phyloP scores from a whole-genome alignment of 2,329 filamentous ascomycete species.

The Cercospora citrullina region DNA sequence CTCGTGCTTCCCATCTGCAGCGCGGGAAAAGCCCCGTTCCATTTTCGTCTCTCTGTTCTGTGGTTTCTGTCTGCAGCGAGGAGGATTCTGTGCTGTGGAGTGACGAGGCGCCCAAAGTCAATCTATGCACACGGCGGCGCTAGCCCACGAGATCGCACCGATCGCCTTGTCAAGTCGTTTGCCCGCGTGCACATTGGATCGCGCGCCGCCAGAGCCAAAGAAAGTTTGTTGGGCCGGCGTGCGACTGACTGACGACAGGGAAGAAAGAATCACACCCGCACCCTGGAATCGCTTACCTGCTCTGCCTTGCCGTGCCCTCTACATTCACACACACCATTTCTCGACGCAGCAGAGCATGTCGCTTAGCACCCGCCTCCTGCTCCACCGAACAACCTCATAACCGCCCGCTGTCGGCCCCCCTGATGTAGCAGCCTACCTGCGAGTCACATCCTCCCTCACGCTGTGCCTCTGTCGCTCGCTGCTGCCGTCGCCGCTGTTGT shows the following conservation, averaged over 20 bases:
- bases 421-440: background rate
- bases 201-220: background rate
- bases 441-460: background rate
- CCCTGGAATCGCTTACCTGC: background rate
- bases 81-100: background rate
- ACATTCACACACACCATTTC: background rate
- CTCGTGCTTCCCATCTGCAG: background rate
- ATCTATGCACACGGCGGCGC: background rate
- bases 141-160: slow-evolving; percentile 10
- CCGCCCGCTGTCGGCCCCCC: background rate
- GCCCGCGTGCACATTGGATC: background rate
- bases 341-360: background rate
- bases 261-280: background rate
- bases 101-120: background rate
- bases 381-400: background rate
- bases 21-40: background rate
- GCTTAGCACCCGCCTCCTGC: background rate
- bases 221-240: background rate
- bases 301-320: background rate
- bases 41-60: background rate
- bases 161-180: background rate
- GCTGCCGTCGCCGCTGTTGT: background rate
- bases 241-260: background rate
- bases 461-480: background rate
- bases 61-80: background rate